Base-by-base conservation (phyloP, 176 grass and related monocot genomes). In the Carex parvula region DNA sequence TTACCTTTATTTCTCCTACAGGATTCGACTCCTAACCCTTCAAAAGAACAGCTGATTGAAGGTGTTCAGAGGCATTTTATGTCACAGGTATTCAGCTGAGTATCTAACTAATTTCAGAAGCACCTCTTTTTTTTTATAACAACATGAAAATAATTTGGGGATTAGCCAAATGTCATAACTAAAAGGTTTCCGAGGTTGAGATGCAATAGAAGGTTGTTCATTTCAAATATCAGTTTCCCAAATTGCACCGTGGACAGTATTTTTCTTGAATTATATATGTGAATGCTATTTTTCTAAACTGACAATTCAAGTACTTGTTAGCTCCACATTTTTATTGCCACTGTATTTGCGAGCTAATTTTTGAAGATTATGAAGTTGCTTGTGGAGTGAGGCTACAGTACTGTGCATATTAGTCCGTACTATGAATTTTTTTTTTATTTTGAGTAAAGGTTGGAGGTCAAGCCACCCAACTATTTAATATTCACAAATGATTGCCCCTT, bases 41-140 rank as follows among this genome's bases (percentile, higher is more conserved):
- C 94, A 60, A 93, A 86, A 84, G 94, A 93, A 84, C 89, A 97
- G 65, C 70, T 97, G 61, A 73, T 97, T 87, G 91, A 97, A 82
- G 89, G 85, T 78, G 94, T 93, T 61, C 91, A 88, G 67, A 93
- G 89, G 87, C 94, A 97, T 81, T 97, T 97, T 78, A 88, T 91
- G 87, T 87, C 91, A 35, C 94, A 97, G 87, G 94, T 97, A 83
- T 69, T 21, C 68, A 79, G 64, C 61, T 20, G 32, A 65, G 62
- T 10, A 59, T 68, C 33, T 37, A 41, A 18, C 7, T 85, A 70
- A 9, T 70, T 55, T 81, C 22, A 48, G 2, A 68, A 14, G 62
- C 52, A 69, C 5, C 11, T 18, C 17, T 6, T n/a, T 7, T 59
- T n/a, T 70, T 4, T 11, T 10, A 2, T 20, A 21, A 41, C 8